phyloP scores from a whole-genome alignment of 176 grass and related monocot genomes.

The Eragrostis curvula region DNA sequence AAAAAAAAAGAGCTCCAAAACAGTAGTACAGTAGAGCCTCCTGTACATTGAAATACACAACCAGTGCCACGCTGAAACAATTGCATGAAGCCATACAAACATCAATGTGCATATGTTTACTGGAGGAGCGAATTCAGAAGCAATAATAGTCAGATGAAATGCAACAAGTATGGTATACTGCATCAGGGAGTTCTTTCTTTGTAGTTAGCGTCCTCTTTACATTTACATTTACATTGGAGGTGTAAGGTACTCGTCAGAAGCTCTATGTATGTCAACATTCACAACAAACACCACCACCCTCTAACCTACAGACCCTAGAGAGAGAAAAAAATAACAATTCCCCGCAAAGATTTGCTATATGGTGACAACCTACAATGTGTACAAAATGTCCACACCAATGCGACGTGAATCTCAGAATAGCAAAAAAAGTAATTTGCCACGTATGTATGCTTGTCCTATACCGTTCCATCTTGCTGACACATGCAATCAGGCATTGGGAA shows the following conservation, averaged over 20 bases:
- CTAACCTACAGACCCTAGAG: slow-evolving; percentile 34
- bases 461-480: slow-evolving; percentile 61
- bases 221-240: slow-evolving; percentile 19
- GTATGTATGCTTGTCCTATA: slow-evolving; percentile 23
- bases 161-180: slow-evolving; percentile 3
- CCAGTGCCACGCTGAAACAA: no score
- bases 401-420: not conserved
- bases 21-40: not conserved
- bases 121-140: not conserved
- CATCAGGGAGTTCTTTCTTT: slow-evolving; percentile 4
- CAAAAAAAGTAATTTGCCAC: not conserved
- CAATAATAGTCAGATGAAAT: not conserved
- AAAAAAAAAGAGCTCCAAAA: not conserved
- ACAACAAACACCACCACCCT: slow-evolving; percentile 11
- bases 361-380: slow-evolving; percentile 55
- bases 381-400: slow-evolving; percentile 32
- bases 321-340: not conserved
- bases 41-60: no score
- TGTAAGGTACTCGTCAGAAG: slow-evolving; percentile 22
- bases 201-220: slow-evolving; percentile 28
- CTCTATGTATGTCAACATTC: slow-evolving; percentile 10
- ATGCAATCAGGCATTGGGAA: slow-evolving; percentile 95
- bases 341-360: slow-evolving; percentile 22
- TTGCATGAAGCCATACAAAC: no score
- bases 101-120: no score